Percentiles rank a stretch among this genome's conserved stretches.
Conservation (phyloP, 257 asterid species). For the Sherardia arvensis region DNA sequence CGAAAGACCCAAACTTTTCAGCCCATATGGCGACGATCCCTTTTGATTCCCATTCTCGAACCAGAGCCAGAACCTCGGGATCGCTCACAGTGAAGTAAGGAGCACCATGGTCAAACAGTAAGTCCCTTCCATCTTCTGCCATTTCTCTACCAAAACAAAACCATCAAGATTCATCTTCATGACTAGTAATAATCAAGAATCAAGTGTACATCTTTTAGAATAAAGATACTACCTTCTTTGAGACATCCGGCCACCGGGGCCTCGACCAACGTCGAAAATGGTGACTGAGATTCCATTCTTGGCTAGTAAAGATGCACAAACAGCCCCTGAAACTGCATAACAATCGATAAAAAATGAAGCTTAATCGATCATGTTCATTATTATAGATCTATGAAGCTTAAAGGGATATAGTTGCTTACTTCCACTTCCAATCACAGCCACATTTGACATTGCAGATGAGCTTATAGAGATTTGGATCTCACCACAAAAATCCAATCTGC, state of each 20-base stretch:
- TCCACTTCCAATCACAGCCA: slow-evolving; percentile 86
- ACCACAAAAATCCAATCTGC: neutral
- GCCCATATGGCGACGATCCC: slow-evolving; percentile 76
- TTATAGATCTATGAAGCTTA: neutral
- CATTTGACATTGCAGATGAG: slow-evolving; percentile 31
- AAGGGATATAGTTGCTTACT: slow-evolving; percentile 35
- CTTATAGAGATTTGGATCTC: neutral
- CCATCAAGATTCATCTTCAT: neutral
- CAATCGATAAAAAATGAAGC: neutral
- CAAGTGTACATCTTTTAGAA: neutral
- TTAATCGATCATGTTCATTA: neutral
- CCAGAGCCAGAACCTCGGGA: slow-evolving; percentile 54
- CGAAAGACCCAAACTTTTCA: slow-evolving; percentile 67
- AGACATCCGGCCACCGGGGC: slow-evolving; percentile 97
- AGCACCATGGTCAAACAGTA: slow-evolving; percentile 79
- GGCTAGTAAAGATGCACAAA: slow-evolving; percentile 73
- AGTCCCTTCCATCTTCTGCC: slow-evolving; percentile 72
- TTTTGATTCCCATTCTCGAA: slow-evolving; percentile 67
- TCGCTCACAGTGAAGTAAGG: slow-evolving; percentile 54
- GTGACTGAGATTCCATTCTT: slow-evolving; percentile 72
- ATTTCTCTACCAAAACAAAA: slow-evolving; percentile 35
- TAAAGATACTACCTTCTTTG: slow-evolving; percentile 61
- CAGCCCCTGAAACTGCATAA: slow-evolving; percentile 80
- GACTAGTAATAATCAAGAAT: neutral
- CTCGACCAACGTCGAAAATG: slow-evolving; percentile 72